Conservation (phyloP, 306 rosid species). For the Rosa multiflora region DNA sequence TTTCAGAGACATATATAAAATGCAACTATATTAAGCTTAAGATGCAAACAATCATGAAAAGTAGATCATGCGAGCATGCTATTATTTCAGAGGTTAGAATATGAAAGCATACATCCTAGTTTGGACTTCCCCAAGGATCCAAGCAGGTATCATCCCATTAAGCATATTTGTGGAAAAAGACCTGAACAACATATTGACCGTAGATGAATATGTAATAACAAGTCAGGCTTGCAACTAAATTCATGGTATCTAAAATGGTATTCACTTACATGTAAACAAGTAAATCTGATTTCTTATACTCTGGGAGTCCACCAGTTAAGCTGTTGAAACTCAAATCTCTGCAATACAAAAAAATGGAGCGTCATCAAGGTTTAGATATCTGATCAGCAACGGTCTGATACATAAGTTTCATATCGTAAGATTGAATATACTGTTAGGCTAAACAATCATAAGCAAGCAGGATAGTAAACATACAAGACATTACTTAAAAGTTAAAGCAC, state of each 20-base stretch:
- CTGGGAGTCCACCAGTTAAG: conserved; percentile 33
- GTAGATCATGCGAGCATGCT: neutral
- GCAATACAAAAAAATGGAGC: neutral
- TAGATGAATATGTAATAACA: neutral
- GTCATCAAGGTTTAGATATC: neutral
- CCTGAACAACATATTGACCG: neutral
- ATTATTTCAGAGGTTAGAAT: neutral
- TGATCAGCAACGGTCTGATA: neutral
- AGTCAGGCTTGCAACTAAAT: neutral
- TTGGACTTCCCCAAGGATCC: conserved; percentile 12
- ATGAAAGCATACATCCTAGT: conserved; percentile 7
- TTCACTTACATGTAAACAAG: conserved; percentile 17
- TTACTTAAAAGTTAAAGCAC: no score
- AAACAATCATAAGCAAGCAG: no score
- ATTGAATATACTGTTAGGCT: no score
- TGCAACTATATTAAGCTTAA: neutral
- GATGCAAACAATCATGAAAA: neutral
- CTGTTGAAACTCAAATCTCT: conserved; percentile 41
- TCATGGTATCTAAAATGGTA: neutral
- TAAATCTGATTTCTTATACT: conserved; percentile 2
- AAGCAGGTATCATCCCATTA: conserved; percentile 10
- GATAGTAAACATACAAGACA: no score
- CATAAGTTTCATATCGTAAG: neutral
- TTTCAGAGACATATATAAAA: neutral
- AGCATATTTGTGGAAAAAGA: conserved; percentile 19